Base-by-base conservation (phyloP, 257 asterid species). In the Gentiana macrophylla region DNA sequence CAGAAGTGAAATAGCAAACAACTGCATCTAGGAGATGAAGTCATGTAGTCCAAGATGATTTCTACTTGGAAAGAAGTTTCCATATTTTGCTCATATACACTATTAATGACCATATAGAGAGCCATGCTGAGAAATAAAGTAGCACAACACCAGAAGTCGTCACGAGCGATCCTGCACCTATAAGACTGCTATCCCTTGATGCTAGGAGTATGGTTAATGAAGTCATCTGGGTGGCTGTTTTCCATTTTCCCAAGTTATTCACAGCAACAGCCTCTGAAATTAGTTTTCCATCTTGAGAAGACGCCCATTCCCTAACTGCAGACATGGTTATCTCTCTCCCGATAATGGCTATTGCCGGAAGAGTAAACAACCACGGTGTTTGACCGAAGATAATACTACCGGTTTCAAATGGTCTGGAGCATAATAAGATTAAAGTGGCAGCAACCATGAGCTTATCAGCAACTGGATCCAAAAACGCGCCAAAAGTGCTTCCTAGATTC, bases 291-390 rank as follows among this genome's bases (percentile, higher is more conserved):
- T 84, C 94, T 66, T 81, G 96, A 61, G 95, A 85, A 64, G 95
- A 94, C 57, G 99, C 99, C 99, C 99, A 92, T 79, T 92, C 99
- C 77, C 99, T 77, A 59, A 92, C 97, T 0, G 97, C 99, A 1
- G 99, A 92, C 99, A 92, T 92, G 60, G 99, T 85, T 73, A 92
- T 92, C 99, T 92, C 99, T 77, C 97, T 89, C 61, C 97, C 94
- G 54, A 92, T 89, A 56, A 89, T 86, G 52, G 94, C 84, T 65
- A 91, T 82, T 63, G 97, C 80, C 62, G 99, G 99, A 57, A 84
- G 79, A 36, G 91, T 79, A 65, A 88, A 57, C 46, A 92, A 66
- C 99, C 97, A 92, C n/a, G 97, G 86, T 2, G 71, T 67, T 74
- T 82, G 89, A 53, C 87, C 89, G 69, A 81, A 77, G 54, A 81